Evolutionary conservation across 2,329 filamentous ascomycete genomes (phyloP).

Genomic region (Ceratocystiopsis brevicomis): DNA sequence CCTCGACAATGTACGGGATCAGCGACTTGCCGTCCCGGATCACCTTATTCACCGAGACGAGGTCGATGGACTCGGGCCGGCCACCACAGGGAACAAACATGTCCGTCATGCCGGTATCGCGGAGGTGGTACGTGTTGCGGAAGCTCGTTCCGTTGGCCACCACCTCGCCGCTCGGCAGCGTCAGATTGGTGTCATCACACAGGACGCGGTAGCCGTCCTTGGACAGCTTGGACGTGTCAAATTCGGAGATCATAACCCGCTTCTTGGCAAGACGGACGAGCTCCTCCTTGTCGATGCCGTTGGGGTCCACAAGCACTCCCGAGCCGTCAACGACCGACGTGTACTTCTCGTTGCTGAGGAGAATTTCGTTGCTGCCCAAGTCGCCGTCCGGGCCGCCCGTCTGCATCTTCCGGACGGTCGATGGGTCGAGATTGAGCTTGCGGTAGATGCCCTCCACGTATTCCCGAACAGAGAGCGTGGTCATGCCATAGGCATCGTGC

Average conservation of each 20-base stretch:
- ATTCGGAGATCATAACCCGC: constrained; percentile 78
- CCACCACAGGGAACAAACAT: constrained; percentile 92
- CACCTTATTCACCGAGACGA: constrained; percentile 68
- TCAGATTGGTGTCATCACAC: constrained; percentile 77
- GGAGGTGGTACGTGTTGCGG: constrained; percentile 93
- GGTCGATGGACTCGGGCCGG: constrained; percentile 87
- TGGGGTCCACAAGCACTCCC: constrained; percentile 82
- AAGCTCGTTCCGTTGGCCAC: constrained; percentile 85
- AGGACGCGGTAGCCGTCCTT: constrained; percentile 77
- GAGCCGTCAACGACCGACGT: constrained; percentile 89
- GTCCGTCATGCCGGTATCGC: constrained; percentile 58
- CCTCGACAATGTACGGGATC: constrained; percentile 92
- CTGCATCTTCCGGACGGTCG: constrained; percentile 79
- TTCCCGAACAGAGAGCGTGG: constrained; percentile 85
- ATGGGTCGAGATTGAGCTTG: constrained; percentile 78
- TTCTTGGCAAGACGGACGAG: constrained; percentile 67
- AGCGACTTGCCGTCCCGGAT: constrained; percentile 76
- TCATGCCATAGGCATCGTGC: constrained; percentile 95
- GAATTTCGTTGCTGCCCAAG: constrained; percentile 91
- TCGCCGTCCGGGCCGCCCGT: constrained; percentile 95
- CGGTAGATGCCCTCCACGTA: constrained; percentile 95
- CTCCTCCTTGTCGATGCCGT: constrained; percentile 71
- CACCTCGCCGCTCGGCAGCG: constrained; percentile 70
- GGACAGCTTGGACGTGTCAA: constrained; percentile 70
- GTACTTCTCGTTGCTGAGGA: constrained; percentile 91